Conservation (phyloP, 257 asterid genomes). For the Petunia axillaris region DNA sequence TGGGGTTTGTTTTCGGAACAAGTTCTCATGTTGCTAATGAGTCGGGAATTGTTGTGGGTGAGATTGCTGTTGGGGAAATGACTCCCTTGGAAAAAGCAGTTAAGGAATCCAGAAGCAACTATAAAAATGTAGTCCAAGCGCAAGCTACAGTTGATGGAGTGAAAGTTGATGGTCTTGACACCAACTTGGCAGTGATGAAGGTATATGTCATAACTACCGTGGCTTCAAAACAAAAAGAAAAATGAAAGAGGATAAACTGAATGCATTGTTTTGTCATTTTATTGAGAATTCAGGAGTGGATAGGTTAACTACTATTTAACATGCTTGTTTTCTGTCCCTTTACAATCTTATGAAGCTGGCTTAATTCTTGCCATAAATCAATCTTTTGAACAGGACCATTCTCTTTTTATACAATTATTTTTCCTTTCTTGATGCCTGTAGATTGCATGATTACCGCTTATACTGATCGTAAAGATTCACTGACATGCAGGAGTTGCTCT, state of each 20-base stretch:
- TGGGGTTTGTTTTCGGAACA: constrained; percentile 72
- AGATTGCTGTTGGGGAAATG: constrained; percentile 78
- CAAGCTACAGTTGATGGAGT: constrained; percentile 90
- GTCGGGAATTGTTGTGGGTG: constrained; percentile 72
- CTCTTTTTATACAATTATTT: neutral
- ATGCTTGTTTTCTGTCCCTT: too few species aligned
- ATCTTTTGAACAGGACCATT: neutral
- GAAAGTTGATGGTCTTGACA: constrained; percentile 87
- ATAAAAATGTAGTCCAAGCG: constrained; percentile 72
- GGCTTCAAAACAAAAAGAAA: neutral
- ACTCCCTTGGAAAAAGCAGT: constrained; percentile 84
- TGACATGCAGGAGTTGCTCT: constrained; percentile 95
- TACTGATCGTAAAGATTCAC: too few species aligned
- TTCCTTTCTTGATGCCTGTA: neutral
- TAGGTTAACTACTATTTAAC: neutral
- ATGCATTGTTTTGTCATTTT: neutral
- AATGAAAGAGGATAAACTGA: neutral
- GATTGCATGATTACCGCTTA: too few species aligned
- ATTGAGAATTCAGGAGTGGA: neutral
- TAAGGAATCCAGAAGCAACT: constrained; percentile 77
- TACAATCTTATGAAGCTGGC: neutral
- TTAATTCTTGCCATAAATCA: neutral
- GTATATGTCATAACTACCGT: constrained; percentile 40
- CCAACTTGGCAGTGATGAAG: constrained; percentile 94
- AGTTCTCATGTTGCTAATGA: constrained; percentile 46